Conservation (phyloP, 1,284 basidiomycete genomes). For the Peniophora sp. region DNA sequence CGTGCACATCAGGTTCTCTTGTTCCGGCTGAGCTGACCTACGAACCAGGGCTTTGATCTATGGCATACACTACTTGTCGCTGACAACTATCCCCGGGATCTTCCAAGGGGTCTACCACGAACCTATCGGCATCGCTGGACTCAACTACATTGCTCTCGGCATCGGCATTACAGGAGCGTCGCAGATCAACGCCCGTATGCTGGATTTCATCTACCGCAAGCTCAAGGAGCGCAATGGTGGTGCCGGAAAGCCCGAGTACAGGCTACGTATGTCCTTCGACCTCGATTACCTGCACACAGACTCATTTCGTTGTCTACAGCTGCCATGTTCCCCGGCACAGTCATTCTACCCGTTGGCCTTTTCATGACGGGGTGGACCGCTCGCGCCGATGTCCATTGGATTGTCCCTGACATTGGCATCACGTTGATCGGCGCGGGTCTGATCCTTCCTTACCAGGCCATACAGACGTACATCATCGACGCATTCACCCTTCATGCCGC, state of each 20-base stretch:
- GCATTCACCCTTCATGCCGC: slow-evolving; percentile 60
- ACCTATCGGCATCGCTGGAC: slow-evolving; percentile 45
- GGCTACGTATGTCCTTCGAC: slow-evolving; percentile 17
- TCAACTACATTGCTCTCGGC: slow-evolving; percentile 59
- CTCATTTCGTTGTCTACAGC: slow-evolving; percentile 26
- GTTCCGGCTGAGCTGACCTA: background rate
- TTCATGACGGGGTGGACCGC: slow-evolving; percentile 63
- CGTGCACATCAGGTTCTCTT: too few relatives aligned
- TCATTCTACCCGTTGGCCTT: slow-evolving; percentile 50
- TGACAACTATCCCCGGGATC: slow-evolving; percentile 60
- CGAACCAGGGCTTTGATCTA: background rate
- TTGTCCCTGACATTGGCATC: slow-evolving; percentile 56
- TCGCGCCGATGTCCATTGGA: slow-evolving; percentile 50
- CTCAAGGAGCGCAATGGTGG: slow-evolving; percentile 44
- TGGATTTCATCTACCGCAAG: slow-evolving; percentile 48
- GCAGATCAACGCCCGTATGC: slow-evolving; percentile 49
- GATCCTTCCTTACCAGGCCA: slow-evolving; percentile 48
- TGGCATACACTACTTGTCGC: slow-evolving; percentile 26
- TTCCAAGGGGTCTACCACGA: slow-evolving; percentile 46
- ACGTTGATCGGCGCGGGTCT: slow-evolving; percentile 42
- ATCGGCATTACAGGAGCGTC: slow-evolving; percentile 43
- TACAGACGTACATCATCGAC: slow-evolving; percentile 62
- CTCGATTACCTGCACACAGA: background rate
- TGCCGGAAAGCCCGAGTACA: slow-evolving; percentile 50
- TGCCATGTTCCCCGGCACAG: slow-evolving; percentile 48